phyloP scores from a whole-genome alignment of 2,329 filamentous ascomycete species.

The Fusarium piperis region DNA sequence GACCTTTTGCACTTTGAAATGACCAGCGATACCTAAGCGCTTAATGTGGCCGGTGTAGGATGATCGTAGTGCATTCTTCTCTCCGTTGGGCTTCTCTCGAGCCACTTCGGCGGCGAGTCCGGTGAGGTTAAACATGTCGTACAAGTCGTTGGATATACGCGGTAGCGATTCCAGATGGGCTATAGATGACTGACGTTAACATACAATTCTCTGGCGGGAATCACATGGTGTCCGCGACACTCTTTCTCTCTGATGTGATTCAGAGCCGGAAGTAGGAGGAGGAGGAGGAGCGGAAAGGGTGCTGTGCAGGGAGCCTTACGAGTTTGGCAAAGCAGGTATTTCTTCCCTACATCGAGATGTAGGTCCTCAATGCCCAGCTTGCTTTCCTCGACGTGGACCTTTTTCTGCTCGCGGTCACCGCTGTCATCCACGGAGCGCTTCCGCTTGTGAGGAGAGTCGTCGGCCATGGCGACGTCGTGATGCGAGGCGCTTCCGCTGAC shows the following conservation, averaged over 20 bases:
- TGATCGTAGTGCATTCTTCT: constrained; percentile 73
- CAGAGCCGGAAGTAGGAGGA: constrained; percentile 29
- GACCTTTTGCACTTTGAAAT: constrained; percentile 66
- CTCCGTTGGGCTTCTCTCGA: constrained; percentile 70
- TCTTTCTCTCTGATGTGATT: constrained; percentile 7
- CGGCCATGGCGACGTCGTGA: constrained; percentile 58
- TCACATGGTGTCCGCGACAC: constrained; percentile 37
- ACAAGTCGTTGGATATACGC: constrained; percentile 65
- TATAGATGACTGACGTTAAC: constrained; percentile 59
- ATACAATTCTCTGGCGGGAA: constrained; percentile 45
- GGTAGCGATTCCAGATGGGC: constrained; percentile 60
- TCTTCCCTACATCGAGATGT: constrained; percentile 72
- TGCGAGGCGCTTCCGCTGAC: constrained; percentile 65
- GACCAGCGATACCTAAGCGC: constrained; percentile 67
- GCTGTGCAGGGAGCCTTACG: constrained; percentile 68
- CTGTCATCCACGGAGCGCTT: constrained; percentile 67
- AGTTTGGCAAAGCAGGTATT: constrained; percentile 73
- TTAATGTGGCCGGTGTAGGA: constrained; percentile 77
- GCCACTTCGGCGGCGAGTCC: constrained; percentile 69
- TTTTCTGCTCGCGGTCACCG: constrained; percentile 68
- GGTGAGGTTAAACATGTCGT: constrained; percentile 65
- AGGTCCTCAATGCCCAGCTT: constrained; percentile 71
- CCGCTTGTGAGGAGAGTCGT: constrained; percentile 68
- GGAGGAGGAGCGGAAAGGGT: constrained; percentile 41
- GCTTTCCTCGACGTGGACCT: constrained; percentile 69